Conservation (phyloP, 352 stramenopile species). For the Phytopythium cucurbitacearum region DNA sequence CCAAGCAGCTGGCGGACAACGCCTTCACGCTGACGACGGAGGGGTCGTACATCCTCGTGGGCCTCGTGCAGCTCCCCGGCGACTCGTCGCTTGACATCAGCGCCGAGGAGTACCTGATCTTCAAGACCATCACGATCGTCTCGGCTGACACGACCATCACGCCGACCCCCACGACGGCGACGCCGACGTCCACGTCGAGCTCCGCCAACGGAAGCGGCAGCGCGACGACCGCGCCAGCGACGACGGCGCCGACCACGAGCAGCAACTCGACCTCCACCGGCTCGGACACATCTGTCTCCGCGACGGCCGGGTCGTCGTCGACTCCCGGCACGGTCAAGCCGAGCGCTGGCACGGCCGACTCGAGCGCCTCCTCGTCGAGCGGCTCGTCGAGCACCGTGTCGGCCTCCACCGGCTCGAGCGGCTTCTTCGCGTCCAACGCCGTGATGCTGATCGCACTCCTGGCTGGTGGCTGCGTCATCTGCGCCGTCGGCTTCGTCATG, state of each 20-base stretch:
- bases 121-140: slow-evolving; percentile 65
- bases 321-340: slow-evolving; percentile 4
- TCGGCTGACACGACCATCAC: slow-evolving; percentile 35
- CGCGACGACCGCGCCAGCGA: slow-evolving; percentile 9
- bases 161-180: slow-evolving; percentile 8
- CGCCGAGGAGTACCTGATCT: slow-evolving; percentile 58
- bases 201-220: slow-evolving; percentile 18
- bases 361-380: slow-evolving; percentile 6
- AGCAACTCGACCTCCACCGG: slow-evolving; percentile 5
- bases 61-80: slow-evolving; percentile 52
- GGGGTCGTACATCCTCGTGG: slow-evolving; percentile 64
- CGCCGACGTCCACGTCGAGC: slow-evolving; percentile 12
- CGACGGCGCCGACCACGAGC: slow-evolving; percentile 8
- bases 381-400: slow-evolving; percentile 19
- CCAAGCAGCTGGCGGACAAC: slow-evolving; percentile 40
- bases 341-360: background rate
- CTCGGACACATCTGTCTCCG: background rate
- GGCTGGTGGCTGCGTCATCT: slow-evolving; percentile 34
- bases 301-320: background rate
- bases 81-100: slow-evolving; percentile 41
- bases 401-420: background rate
- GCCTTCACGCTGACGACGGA: slow-evolving; percentile 43
- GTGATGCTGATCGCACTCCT: slow-evolving; percentile 36
- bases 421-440: slow-evolving; percentile 13
- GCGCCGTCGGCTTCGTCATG: slow-evolving; percentile 32